phyloP scores from a whole-genome alignment of 2,329 filamentous ascomycete genomes.

The Didymella arachidicola region DNA sequence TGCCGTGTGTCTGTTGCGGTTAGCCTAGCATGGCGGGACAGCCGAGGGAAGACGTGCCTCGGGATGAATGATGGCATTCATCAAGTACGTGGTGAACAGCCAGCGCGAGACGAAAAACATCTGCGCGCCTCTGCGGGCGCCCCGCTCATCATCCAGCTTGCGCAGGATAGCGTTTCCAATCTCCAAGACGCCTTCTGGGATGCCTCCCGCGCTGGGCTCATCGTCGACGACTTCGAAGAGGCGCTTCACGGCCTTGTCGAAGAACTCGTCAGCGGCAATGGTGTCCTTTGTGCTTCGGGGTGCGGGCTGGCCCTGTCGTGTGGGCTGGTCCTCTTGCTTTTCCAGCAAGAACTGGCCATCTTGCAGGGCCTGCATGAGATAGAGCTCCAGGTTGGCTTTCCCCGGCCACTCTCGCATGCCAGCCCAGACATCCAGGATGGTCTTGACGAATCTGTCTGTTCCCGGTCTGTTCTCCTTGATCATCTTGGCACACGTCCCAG shows the following conservation, averaged over 20 bases:
- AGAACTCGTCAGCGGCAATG: slow-evolving; percentile 86
- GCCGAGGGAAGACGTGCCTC: slow-evolving; percentile 66
- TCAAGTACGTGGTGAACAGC: slow-evolving; percentile 87
- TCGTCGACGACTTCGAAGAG: slow-evolving; percentile 89
- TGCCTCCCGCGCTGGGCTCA: slow-evolving; percentile 76
- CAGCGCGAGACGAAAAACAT: slow-evolving; percentile 89
- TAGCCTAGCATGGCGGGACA: slow-evolving; percentile 36
- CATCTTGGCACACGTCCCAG: slow-evolving; percentile 82
- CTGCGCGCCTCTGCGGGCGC: slow-evolving; percentile 73
- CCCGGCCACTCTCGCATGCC: slow-evolving; percentile 89
- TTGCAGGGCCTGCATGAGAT: slow-evolving; percentile 92
- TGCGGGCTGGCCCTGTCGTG: slow-evolving; percentile 73
- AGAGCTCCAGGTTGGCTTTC: slow-evolving; percentile 88
- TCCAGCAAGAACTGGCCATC: slow-evolving; percentile 91
- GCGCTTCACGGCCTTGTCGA: slow-evolving; percentile 78
- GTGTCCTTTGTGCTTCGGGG: slow-evolving; percentile 80
- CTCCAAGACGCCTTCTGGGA: slow-evolving; percentile 84
- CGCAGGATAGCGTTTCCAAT: slow-evolving; percentile 83
- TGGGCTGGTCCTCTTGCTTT: slow-evolving; percentile 76
- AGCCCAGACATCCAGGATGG: slow-evolving; percentile 87
- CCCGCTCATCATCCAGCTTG: slow-evolving; percentile 74
- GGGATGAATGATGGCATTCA: slow-evolving; percentile 84
- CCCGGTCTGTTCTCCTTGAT: slow-evolving; percentile 79
- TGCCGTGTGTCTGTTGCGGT: slow-evolving; percentile 61
- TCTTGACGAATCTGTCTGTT: slow-evolving; percentile 80